Base-by-base conservation (phyloP, 179 eudicot genomes). In the Actinidia polygama region DNA sequence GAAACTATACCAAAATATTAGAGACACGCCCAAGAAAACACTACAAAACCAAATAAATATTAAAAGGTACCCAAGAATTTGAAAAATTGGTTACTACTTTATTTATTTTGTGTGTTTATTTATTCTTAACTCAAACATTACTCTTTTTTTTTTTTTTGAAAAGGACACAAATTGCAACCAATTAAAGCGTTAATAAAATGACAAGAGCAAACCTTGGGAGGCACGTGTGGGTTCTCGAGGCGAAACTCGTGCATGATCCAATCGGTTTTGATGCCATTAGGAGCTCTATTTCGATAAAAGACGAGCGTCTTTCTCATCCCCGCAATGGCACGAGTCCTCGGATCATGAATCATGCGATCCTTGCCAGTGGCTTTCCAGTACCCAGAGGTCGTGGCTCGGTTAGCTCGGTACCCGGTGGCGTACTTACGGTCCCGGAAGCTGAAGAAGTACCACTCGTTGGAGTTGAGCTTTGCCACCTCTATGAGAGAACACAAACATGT, bases 241-340 rank as follows among this genome's bases (percentile, higher is more conserved):
- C 98, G 95, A 76, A 93, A 94, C 84, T 94, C 98, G 66, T 91
- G 98, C 98, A 94, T 94, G 84, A 94, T 93, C 97, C 97, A 93
- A 77, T 89, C 92, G 30, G 98, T 90, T 85, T 93, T 94, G 51
- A 89, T 85, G 75, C 98, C 98, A 73, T 93, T 91, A 0, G 98
- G 98, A n/a, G 98, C 98, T 36, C 98, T 85, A 26, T 88, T 90
- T 23, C 63, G 81, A 72, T 94, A 93, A 75, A 94, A 93, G 40
- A 94, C 98, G 79, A 93, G 68, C 7, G 98, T 94, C 90, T 94
- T 94, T 80, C 95, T 89, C 98, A 94, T 94, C 40, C 98, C 98
- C 2, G 90, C 90, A 0, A 88, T 74, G 18, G 78, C 85, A 15
- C 81, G 80, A 49, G 92, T 87, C 51, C 19, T 87, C 68, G 95